phyloP scores from a whole-genome alignment of 2,329 filamentous ascomycete genomes.

The Colletotrichum lini region DNA sequence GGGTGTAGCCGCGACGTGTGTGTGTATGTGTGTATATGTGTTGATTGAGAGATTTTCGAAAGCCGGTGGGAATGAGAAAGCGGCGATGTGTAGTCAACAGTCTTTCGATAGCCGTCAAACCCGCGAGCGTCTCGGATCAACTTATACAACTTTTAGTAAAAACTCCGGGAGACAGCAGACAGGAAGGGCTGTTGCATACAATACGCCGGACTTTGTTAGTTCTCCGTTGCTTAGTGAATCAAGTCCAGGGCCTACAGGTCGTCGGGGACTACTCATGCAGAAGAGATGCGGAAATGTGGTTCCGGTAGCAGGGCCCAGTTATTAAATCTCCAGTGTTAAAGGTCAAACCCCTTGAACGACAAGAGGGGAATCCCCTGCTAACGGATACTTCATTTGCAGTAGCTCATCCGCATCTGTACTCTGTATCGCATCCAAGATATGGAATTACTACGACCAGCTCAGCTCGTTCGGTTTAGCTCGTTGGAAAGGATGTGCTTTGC shows the following conservation, averaged over 20 bases:
- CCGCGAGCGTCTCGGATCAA: conserved; percentile 17
- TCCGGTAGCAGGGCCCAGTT: conserved; percentile 37
- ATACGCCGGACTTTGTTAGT: background rate
- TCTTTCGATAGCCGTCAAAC: background rate
- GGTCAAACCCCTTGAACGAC: background rate
- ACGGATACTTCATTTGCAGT: background rate
- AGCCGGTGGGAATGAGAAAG: background rate
- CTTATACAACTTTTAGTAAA: conserved; percentile 5
- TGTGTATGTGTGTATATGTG: background rate
- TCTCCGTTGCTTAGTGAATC: conserved; percentile 19
- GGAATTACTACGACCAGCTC: background rate
- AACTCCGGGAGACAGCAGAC: too few relatives aligned
- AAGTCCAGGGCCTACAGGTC: conserved; percentile 11
- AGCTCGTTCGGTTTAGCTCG: background rate
- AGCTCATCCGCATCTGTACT: conserved; percentile 3
- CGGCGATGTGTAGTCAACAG: conserved; percentile 1
- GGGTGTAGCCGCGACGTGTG: background rate
- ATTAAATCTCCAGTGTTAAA: conserved; percentile 21
- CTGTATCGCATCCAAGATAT: background rate
- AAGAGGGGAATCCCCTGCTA: conserved; percentile 12
- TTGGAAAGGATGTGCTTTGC: background rate
- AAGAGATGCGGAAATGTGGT: conserved; percentile 22
- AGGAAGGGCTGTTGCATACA: too few relatives aligned
- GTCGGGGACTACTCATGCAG: conserved; percentile 17
- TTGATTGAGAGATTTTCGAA: background rate